Percentiles rank a stretch among this genome's conserved stretches.
phyloP scores from a whole-genome alignment of 73 alveolate genomes.

The Tetrahymena elliotti region DNA sequence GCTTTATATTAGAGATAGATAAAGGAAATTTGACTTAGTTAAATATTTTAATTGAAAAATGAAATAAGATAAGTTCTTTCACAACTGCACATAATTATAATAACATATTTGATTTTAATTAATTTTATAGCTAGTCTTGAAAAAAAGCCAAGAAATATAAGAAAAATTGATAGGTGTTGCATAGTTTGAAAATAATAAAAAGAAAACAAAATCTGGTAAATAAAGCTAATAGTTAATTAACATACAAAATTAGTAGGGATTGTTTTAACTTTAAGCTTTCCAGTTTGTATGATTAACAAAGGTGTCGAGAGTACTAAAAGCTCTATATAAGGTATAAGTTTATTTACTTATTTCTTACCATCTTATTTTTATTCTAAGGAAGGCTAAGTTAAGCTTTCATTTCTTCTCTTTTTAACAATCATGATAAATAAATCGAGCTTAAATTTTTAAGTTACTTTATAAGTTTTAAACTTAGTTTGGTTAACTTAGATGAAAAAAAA shows the following conservation, averaged over 20 bases:
- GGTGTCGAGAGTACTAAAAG: not conserved
- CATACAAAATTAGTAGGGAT: not conserved
- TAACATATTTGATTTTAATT: not conserved
- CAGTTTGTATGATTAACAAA: not conserved
- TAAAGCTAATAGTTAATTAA: not conserved
- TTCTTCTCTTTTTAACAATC: no score
- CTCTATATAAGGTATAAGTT: not conserved
- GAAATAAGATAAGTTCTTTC: not conserved
- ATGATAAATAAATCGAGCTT: not conserved
- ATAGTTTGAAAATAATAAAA: not conserved
- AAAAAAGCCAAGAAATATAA: not conserved
- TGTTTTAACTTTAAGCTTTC: not conserved
- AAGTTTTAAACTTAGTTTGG: not conserved
- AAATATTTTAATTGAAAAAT: not conserved
- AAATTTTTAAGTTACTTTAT: not conserved
- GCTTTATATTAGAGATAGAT: not conserved
- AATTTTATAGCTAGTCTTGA: not conserved
- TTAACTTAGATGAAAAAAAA: no score
- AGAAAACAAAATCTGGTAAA: not conserved
- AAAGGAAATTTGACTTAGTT: not conserved
- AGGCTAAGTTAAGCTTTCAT: not conserved
- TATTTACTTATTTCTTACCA: not conserved
- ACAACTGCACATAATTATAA: not conserved
- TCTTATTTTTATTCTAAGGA: not conserved
- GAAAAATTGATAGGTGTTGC: not conserved